Evolutionary conservation across 208 protist species (phyloP).

Genomic region (Crithidia sp.): DNA sequence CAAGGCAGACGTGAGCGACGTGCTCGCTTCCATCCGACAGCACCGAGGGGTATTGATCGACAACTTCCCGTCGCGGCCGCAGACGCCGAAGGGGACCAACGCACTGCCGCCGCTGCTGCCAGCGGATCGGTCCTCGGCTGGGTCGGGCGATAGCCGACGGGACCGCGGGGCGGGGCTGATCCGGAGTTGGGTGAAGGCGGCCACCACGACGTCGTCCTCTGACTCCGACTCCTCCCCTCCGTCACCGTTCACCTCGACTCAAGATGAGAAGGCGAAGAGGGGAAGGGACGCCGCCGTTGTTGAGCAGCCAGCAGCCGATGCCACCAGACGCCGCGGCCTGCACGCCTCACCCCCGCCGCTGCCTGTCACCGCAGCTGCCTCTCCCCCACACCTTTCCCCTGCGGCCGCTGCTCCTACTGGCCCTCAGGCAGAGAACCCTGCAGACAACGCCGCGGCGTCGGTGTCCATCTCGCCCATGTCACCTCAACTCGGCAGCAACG

Average conservation of each 20-base stretch:
- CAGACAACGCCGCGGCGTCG: not conserved
- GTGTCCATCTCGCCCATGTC: conserved; percentile 16
- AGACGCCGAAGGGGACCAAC: conserved; percentile 20
- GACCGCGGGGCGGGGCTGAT: conserved; percentile 15
- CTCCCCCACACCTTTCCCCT: not conserved
- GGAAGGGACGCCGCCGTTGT: not conserved
- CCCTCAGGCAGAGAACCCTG: not conserved
- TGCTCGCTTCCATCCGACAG: not conserved
- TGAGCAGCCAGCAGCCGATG: no score
- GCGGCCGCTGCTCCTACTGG: not conserved
- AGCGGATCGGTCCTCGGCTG: conserved; percentile 9
- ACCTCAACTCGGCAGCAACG: not conserved
- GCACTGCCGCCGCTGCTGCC: conserved; percentile 42
- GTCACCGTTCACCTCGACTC: not conserved
- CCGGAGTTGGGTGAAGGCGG: conserved; percentile 24
- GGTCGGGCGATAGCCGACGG: conserved; percentile 4
- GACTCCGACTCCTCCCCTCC: not conserved
- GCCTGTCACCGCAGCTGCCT: conserved; percentile 6
- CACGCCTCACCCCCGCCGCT: conserved; percentile 4
- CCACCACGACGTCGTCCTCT: not conserved
- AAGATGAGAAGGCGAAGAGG: not conserved
- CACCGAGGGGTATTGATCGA: conserved; percentile 23
- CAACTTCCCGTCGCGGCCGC: conserved; percentile 42
- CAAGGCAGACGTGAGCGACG: conserved; percentile 8
- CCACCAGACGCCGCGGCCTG: not conserved